Evolutionary conservation across 2,329 filamentous ascomycete species (phyloP), one percentile per base, ranked within the genome.

Genomic region (Macrophomina phaseolina): DNA sequence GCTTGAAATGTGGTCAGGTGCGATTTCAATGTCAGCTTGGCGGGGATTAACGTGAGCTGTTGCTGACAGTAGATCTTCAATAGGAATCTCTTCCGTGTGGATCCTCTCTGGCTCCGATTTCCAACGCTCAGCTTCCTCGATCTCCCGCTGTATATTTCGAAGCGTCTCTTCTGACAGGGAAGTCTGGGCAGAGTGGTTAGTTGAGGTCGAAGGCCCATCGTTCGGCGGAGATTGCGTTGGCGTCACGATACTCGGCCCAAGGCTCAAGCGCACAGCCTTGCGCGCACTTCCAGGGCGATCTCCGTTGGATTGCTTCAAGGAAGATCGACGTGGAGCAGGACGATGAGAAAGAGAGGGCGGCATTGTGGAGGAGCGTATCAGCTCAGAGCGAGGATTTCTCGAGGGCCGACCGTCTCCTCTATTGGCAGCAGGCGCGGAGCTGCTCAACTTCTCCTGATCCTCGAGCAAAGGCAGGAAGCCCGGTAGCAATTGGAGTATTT

Each of bases 391-490:
- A 40, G 64, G 64, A 49, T 62, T 62, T 49, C 48, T 61, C 23
- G 40, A 5, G 4, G 56, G 56, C n/a, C 58, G 36, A 7, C 32
- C 40, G 18, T 32, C 51, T 48, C 34, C 46, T 45, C 55, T 38
- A 56, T 63, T 67, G 6, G 65, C 48, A 5, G 58, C 49, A 38
- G 65, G 65, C n/a, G 65, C 65, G 14, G 65, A 67, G 49, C 58
- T 67, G 56, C 56, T 63, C 28, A 60, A 32, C 46, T 51, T 12
- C 12, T 58, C 53, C 46, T 66, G 64, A 14, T 67, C 56, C n/a
- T 67, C 65, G 16, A 67, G 65, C 56, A 67, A 40, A 5, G 65
- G 65, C 56, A 67, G 34, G 49, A 67, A 67, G 49, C 65, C 65
- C 12, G 65, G 65, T 14, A 67, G 65, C 38, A 67, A 18, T 38